Conservation (phyloP, 2,329 filamentous ascomycete genomes). For the Uncinocarpus reesii region DNA sequence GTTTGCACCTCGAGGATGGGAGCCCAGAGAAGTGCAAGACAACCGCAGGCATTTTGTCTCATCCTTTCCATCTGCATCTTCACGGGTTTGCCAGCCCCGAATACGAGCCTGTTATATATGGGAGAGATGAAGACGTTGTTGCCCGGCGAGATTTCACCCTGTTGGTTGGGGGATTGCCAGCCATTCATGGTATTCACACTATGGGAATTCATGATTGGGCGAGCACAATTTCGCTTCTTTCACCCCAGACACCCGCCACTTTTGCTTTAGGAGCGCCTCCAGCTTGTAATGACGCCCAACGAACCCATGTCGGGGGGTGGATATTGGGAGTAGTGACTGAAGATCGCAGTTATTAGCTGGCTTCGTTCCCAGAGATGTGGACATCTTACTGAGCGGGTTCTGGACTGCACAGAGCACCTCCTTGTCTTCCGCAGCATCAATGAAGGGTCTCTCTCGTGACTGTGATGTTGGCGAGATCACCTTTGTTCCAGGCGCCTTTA, state of each 20-base stretch:
- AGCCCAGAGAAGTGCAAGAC: no score
- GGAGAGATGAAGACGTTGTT: not conserved
- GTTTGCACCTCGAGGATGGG: not conserved
- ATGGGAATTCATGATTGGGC: no score
- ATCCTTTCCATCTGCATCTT: no score
- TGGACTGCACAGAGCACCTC: no score
- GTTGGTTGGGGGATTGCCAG: not conserved
- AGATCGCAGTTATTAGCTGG: not conserved
- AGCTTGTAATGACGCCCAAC: not conserved
- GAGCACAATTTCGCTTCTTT: constrained; percentile 3
- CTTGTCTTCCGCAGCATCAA: no score
- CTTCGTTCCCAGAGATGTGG: no score
- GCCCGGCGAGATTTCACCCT: not conserved
- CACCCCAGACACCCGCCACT: not conserved
- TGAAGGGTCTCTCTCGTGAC: not conserved
- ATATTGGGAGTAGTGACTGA: no score
- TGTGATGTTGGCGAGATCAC: not conserved
- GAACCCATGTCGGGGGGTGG: not conserved
- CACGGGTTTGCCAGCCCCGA: not conserved
- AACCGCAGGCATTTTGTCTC: no score
- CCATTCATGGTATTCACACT: no score
- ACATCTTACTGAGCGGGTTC: no score
- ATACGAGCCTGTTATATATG: not conserved
- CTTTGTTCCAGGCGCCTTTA: no score
- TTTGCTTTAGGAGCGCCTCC: not conserved